Conservation (phyloP, 2,329 filamentous ascomycete genomes). For the Talaromyces albobiverticillius region DNA sequence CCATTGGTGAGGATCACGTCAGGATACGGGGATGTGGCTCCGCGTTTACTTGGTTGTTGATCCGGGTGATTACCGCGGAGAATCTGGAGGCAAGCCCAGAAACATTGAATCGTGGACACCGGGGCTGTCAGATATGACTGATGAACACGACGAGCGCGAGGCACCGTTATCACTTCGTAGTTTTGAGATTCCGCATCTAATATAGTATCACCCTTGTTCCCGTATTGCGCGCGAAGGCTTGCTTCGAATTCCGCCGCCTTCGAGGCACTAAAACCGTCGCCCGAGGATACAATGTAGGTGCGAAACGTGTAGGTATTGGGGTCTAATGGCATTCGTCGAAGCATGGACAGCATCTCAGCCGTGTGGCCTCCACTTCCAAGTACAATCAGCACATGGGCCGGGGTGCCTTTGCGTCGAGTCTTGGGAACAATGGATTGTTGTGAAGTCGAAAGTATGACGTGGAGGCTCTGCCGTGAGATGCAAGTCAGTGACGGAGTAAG, state of each 20-base stretch:
- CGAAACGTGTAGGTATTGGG: conserved; percentile 58
- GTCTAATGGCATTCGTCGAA: conserved; percentile 57
- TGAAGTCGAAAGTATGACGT: conserved; percentile 26
- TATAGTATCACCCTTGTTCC: conserved; percentile 2
- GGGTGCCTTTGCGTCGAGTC: conserved; percentile 27
- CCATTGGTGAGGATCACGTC: conserved; percentile 83
- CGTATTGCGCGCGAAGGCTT: conserved; percentile 17
- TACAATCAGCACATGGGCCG: conserved; percentile 69
- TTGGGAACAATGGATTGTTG: conserved; percentile 28
- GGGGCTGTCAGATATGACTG: conserved; percentile 75
- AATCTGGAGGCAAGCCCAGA: conserved; percentile 60
- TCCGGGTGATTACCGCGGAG: conserved; percentile 44
- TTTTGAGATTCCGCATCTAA: conserved; percentile 48
- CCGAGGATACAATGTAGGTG: conserved; percentile 77
- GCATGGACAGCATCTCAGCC: conserved; percentile 86
- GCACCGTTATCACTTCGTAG: conserved; percentile 52
- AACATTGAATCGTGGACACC: conserved; percentile 62
- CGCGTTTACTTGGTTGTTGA: conserved; percentile 24
- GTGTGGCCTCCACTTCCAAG: conserved; percentile 94
- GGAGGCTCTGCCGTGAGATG: conserved; percentile 20
- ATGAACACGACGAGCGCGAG: conserved; percentile 76
- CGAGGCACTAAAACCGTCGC: conserved; percentile 68
- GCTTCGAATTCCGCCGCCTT: conserved; percentile 65
- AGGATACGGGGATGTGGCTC: conserved; percentile 51
- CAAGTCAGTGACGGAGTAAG: not conserved